phyloP scores from a whole-genome alignment of 768 basidiomycete genomes.

The Suillus discolor region DNA sequence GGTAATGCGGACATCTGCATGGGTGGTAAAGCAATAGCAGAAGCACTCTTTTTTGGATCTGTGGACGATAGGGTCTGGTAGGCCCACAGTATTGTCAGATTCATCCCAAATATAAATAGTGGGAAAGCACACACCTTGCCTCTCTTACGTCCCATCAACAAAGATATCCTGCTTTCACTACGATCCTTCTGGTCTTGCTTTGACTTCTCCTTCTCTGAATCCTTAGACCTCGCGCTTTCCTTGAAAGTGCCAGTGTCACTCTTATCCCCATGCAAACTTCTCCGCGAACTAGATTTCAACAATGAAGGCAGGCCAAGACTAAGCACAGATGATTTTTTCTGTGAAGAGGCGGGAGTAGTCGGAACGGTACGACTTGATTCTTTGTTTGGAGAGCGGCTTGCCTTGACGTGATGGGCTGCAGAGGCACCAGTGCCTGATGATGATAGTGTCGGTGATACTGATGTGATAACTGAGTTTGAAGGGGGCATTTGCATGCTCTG shows the following conservation, averaged over 20 bases:
- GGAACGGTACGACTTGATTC: constrained; percentile 55
- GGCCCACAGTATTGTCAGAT: neutral
- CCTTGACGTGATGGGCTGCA: constrained; percentile 44
- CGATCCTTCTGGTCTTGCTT: constrained; percentile 83
- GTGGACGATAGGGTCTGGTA: constrained; percentile 79
- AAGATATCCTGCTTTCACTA: constrained; percentile 88
- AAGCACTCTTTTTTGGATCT: constrained; percentile 74
- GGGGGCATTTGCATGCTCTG: constrained; percentile 78
- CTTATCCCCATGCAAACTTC: constrained; percentile 71
- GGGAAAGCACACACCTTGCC: constrained; percentile 72
- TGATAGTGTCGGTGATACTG: constrained; percentile 56
- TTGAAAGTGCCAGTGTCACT: constrained; percentile 39
- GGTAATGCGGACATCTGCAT: constrained; percentile 90
- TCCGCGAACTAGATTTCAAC: constrained; percentile 82
- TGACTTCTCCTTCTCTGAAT: constrained; percentile 50
- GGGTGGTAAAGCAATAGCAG: constrained; percentile 77
- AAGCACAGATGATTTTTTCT: constrained; percentile 82
- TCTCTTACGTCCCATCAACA: constrained; percentile 84
- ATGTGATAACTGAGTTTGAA: constrained; percentile 38
- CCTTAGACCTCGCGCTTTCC: constrained; percentile 48
- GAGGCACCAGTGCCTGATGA: constrained; percentile 42
- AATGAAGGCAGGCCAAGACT: constrained; percentile 81
- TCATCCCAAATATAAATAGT: constrained; percentile 7
- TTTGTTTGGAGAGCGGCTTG: constrained; percentile 53
- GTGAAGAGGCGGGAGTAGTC: constrained; percentile 58